Base-by-base conservation (phyloP, 2,329 filamentous ascomycete genomes). In the Thelonectria blattea region DNA sequence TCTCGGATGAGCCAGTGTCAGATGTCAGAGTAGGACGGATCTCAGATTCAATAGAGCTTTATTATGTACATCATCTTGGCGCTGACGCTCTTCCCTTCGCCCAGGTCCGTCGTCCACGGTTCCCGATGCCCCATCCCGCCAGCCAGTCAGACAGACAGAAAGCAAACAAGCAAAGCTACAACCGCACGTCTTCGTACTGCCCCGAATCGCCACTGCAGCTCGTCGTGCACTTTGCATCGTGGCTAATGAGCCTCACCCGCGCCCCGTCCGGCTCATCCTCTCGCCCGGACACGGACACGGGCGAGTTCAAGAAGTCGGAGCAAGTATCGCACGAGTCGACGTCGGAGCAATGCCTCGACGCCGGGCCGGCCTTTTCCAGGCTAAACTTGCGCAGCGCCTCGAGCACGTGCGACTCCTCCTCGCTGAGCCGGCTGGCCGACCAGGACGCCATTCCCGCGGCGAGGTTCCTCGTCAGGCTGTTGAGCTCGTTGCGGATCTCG, bases 21-120 rank as follows among this genome's bases (percentile, higher is more conserved):
- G 62, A 69, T 69, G 66, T 63, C 67, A 71, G 62, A 69, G 60
- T 67, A 71, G 63, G 68, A 68, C 50, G 65, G 59, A 61, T 64
- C 60, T 63, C 61, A 68, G 63, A 67, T 70, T 71, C 65, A 73
- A 67, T 71, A 70, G 71, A 71, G 65, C 58, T 68, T 56, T 30
- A 67, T 72, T 63, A 73, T 76, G 73, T 76, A 76, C 68, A 75
- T 73, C 71, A 74, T 59, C 37, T 53, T 56, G 54, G 37, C 43
- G 24, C 46, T 7, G 54, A 24, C 43, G 24, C 46, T 7, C 15
- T 14, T 57, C 48, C 52, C 52, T 61, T 48, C 39, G 50, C 22
- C 42, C 46, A 32, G 22, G 45, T n/a, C n/a, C n/a, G n/a, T 24
- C 55, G 27, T 43, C 51, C 17, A 34, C 32, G 27, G 27, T 30